phyloP scores from a whole-genome alignment of 2,329 filamentous ascomycete genomes.

The Mariannaea sp. region DNA sequence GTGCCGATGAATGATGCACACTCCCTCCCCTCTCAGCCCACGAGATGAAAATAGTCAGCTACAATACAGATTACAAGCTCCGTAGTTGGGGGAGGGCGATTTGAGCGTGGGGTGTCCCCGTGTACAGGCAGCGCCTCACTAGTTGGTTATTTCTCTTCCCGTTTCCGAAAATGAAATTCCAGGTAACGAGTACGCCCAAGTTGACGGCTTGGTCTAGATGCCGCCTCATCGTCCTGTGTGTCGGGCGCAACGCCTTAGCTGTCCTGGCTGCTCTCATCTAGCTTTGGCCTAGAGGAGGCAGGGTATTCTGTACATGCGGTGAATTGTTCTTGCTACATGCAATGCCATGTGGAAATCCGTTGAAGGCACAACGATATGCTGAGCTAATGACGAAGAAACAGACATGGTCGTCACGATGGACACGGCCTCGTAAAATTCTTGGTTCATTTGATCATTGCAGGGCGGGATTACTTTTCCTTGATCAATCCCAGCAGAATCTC shows the following conservation, averaged over 20 bases:
- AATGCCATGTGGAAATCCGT: not conserved
- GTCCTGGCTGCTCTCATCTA: not conserved
- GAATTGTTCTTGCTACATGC: too few relatives aligned
- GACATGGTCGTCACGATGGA: not conserved
- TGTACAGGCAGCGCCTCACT: conserved; percentile 9
- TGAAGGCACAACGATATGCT: too few relatives aligned
- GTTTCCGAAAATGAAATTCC: conserved; percentile 13
- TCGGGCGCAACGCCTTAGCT: too few relatives aligned
- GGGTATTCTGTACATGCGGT: too few relatives aligned
- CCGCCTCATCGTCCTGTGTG: too few relatives aligned
- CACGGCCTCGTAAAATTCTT: not conserved
- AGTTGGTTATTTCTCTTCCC: conserved; percentile 4
- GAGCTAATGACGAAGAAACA: too few relatives aligned
- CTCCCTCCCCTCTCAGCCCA: conserved; percentile 28
- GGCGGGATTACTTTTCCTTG: not conserved
- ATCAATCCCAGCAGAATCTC: not conserved
- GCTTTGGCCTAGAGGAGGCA: too few relatives aligned
- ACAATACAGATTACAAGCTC: conserved; percentile 1
- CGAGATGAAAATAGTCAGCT: conserved; percentile 9
- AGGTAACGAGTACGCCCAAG: not conserved
- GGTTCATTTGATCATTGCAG: conserved; percentile 1
- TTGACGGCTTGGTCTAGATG: not conserved
- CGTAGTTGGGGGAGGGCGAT: too few relatives aligned
- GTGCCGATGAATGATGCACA: conserved; percentile 30
- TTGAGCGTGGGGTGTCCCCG: conserved; percentile 9